phyloP scores from a whole-genome alignment of 192 early-diverging fungal species.

The Dissophora ornata region DNA sequence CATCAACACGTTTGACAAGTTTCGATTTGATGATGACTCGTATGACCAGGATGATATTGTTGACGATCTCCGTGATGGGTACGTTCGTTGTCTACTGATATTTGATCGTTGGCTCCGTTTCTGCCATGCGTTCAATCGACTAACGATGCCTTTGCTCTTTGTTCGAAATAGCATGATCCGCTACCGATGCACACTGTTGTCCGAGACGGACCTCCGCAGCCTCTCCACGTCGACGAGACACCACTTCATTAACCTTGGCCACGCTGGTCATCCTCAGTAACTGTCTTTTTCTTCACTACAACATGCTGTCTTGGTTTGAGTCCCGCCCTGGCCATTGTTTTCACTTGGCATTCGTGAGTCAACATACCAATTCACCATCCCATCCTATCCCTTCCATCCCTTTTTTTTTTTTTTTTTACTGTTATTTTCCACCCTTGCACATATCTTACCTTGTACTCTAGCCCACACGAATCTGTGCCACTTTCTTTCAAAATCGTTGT shows the following conservation, averaged over 20 bases:
- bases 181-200: constrained; percentile 55
- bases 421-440: neutral
- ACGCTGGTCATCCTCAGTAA: constrained; percentile 39
- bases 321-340: no score
- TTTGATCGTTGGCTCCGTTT: no score
- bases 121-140: no score
- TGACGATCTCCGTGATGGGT: constrained; percentile 58
- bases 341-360: no score
- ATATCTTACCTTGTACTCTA: constrained; percentile 6
- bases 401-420: neutral
- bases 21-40: constrained; percentile 56
- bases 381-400: neutral
- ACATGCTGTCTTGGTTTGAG: neutral
- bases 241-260: constrained; percentile 35
- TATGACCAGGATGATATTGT: constrained; percentile 53
- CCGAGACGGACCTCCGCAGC: constrained; percentile 60
- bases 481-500: neutral
- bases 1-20: constrained; percentile 57
- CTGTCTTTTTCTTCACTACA: neutral
- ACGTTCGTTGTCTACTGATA: constrained; percentile 3
- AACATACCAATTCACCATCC: no score
- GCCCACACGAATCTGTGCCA: neutral
- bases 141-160: neutral
- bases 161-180: constrained; percentile 42
- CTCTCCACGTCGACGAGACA: constrained; percentile 56